These are phyloP conservation scores for Isabelozyma gotoi DNA, from an alignment of 805 yeast species.

Conservation along the genomic window DNA sequence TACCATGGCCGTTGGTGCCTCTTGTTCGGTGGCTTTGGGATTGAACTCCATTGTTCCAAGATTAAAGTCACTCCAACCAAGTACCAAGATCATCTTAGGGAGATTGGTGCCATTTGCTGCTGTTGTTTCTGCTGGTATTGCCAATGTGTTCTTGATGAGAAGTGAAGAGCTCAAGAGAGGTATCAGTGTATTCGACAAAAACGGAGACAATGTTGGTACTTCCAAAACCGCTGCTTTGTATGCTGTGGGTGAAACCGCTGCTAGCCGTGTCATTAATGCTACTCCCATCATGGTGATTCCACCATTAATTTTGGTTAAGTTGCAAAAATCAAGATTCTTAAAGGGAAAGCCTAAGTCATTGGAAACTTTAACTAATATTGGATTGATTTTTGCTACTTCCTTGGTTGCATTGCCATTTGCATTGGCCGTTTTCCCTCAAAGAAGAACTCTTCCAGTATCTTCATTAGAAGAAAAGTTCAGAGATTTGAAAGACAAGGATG, in stretches of 20 bases:
- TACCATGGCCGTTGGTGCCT: conserved; percentile 85
- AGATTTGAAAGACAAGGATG: conserved; percentile 59
- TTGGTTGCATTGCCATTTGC: conserved; percentile 92
- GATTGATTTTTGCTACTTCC: conserved; percentile 81
- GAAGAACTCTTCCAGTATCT: conserved; percentile 57
- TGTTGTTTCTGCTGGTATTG: conserved; percentile 94
- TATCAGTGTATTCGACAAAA: conserved; percentile 63
- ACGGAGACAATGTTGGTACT: conserved; percentile 58
- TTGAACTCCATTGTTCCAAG: conserved; percentile 89
- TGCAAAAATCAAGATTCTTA: conserved; percentile 66
- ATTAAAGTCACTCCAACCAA: conserved; percentile 66
- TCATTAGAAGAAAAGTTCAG: conserved; percentile 66
- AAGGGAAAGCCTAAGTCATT: conserved; percentile 64
- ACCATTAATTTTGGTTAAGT: conserved; percentile 74
- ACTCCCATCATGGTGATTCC: conserved; percentile 98
- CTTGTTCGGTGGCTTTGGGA: conserved; percentile 94
- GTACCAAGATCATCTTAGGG: conserved; percentile 68
- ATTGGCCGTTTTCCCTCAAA: conserved; percentile 92
- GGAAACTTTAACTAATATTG: conserved; percentile 76
- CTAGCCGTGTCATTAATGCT: conserved; percentile 91
- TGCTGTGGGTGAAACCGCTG: conserved; percentile 97
- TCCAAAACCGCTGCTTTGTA: conserved; percentile 84
- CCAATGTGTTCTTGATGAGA: conserved; percentile 95
- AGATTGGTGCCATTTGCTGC: conserved; percentile 98
- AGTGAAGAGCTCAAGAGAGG: conserved; percentile 90